A percentile compares a stretch with the other conserved stretches of the same genome.
These are phyloP conservation scores for Luffa aegyptiaca DNA, from an alignment of 306 rosid species.

Conservation along the genomic window DNA sequence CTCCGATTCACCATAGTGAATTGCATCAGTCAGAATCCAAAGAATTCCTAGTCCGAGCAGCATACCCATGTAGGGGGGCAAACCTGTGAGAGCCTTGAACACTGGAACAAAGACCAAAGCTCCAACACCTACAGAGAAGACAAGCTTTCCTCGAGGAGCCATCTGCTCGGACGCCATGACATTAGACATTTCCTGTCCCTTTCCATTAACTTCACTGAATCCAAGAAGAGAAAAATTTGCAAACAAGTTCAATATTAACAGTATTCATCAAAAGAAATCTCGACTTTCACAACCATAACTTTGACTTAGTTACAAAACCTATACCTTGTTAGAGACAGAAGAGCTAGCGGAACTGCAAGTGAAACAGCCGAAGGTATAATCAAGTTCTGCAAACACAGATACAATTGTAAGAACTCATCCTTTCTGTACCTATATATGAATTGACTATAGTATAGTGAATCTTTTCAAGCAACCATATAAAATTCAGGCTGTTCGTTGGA, in stretches of 20 bases:
- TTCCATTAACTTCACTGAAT: slow-evolving; percentile 71
- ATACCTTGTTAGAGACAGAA: slow-evolving; percentile 80
- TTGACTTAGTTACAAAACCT: slow-evolving; percentile 10
- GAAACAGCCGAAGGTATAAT: slow-evolving; percentile 66
- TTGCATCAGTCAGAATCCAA: slow-evolving; percentile 97
- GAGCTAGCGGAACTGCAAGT: slow-evolving; percentile 76
- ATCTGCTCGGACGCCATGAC: slow-evolving; percentile 78
- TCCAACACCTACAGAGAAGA: slow-evolving; percentile 77
- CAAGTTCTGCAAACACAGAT: slow-evolving; percentile 35
- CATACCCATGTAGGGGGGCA: slow-evolving; percentile 94
- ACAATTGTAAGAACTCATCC: not conserved
- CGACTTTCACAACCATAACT: slow-evolving; percentile 2
- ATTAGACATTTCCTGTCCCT: slow-evolving; percentile 40
- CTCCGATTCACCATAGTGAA: slow-evolving; percentile 91
- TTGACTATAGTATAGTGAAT: too few relatives aligned
- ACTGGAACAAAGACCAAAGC: slow-evolving; percentile 83
- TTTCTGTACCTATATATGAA: not conserved
- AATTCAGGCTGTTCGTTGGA: not conserved
- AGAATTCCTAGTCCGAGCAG: slow-evolving; percentile 90
- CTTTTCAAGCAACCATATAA: not conserved
- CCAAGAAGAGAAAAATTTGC: slow-evolving; percentile 13
- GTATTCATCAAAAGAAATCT: slow-evolving; percentile 6
- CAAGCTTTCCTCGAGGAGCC: slow-evolving; percentile 94
- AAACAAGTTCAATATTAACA: slow-evolving; percentile 1
- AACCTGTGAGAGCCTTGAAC: slow-evolving; percentile 83